Conservation (phyloP, 305 asterid species). For the Ajuga reptans region DNA sequence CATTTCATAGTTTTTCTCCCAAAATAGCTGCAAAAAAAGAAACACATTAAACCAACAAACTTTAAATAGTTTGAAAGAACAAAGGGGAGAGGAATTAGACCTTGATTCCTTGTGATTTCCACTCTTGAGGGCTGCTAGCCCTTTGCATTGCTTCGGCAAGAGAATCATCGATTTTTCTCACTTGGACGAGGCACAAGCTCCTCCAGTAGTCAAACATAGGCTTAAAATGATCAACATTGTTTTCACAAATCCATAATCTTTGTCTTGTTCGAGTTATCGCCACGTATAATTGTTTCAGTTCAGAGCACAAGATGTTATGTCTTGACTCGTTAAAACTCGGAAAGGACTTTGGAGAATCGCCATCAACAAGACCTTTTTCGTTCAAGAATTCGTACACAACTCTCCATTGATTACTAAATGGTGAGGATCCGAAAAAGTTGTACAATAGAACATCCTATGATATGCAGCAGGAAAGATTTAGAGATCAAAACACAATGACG, state of each 20-base stretch:
- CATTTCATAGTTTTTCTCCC: constrained; percentile 63
- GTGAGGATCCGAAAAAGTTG: constrained; percentile 66
- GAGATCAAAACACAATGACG: background rate
- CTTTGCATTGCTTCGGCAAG: constrained; percentile 54
- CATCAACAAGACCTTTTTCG: constrained; percentile 35
- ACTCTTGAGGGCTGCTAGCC: constrained; percentile 66
- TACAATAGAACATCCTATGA: constrained; percentile 62
- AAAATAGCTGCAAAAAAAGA: constrained; percentile 41
- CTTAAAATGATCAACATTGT: constrained; percentile 36
- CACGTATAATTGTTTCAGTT: constrained; percentile 60
- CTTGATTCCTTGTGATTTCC: constrained; percentile 63
- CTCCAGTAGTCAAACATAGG: constrained; percentile 71
- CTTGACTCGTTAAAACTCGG: constrained; percentile 44
- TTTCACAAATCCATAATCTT: constrained; percentile 73
- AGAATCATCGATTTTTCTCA: constrained; percentile 45
- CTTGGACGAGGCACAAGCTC: constrained; percentile 49
- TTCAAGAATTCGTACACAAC: constrained; percentile 57
- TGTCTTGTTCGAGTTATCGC: constrained; percentile 69
- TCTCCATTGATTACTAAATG: constrained; percentile 57
- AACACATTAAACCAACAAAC: background rate
- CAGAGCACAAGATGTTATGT: constrained; percentile 61
- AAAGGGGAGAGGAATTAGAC: constrained; percentile 30
- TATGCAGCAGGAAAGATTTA: background rate
- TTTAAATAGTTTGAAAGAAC: background rate
- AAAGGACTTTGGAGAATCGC: constrained; percentile 30